phyloP scores from a whole-genome alignment of 2,329 filamentous ascomycete genomes.

The Diaporthe velutina region DNA sequence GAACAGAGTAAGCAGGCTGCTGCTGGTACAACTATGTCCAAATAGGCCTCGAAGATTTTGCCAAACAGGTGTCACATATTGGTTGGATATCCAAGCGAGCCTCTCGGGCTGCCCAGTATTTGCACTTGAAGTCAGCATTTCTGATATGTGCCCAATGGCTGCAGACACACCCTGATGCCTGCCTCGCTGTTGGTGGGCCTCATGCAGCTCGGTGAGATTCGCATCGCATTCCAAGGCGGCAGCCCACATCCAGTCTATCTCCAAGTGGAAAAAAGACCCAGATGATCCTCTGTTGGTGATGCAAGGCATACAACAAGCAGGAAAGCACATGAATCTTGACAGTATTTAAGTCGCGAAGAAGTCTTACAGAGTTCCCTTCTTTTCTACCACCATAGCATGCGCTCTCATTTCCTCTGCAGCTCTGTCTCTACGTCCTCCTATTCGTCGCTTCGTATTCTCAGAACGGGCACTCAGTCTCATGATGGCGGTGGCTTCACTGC shows the following conservation, averaged over 20 bases:
- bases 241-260: not conserved
- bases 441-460: not conserved
- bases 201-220: not conserved
- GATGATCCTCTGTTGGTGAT: not conserved
- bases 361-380: not conserved
- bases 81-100: not conserved
- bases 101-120: not conserved
- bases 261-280: conserved; percentile 4
- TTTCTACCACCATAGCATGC: not conserved
- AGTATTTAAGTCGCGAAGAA: not conserved
- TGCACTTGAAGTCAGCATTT: not conserved
- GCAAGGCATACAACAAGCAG: not conserved
- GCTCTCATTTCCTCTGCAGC: not conserved
- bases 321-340: too few species aligned
- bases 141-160: not conserved
- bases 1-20: not conserved
- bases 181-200: conserved; percentile 24
- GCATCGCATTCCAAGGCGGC: not conserved
- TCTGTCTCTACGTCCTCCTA: not conserved
- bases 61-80: not conserved
- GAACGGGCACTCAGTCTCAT: not conserved
- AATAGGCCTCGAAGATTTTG: not conserved
- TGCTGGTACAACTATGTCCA: not conserved
- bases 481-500: conserved; percentile 5
- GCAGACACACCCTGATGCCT: not conserved